Percentiles rank a stretch among this genome's conserved stretches.
phyloP scores from a whole-genome alignment of 495 filamentous ascomycete species.

The Lineolata rhizophorae region DNA sequence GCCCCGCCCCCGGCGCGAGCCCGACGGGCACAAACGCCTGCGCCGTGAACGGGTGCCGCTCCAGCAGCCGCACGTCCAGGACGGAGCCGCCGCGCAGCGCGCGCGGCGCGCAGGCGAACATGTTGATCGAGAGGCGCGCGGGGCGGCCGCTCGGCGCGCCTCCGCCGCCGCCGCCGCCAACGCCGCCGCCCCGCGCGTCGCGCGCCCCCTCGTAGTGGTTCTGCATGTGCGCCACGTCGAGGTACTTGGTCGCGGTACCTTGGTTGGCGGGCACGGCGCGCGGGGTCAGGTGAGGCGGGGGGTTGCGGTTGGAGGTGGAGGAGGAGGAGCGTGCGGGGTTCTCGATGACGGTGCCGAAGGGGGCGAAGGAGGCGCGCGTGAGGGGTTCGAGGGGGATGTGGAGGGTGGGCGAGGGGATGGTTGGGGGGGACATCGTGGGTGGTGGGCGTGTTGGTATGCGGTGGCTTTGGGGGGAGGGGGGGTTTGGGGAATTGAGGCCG shows the following conservation, averaged over 20 bases:
- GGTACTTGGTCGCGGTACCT: constrained; percentile 68
- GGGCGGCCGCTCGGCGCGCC: constrained; percentile 30
- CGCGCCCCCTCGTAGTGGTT: constrained; percentile 40
- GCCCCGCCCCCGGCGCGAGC: constrained; percentile 17
- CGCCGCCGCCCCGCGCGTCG: too few species aligned
- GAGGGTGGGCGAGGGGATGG: constrained; percentile 1
- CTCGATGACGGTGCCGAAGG: constrained; percentile 65
- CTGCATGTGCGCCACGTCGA: constrained; percentile 44
- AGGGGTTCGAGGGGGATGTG: constrained; percentile 28
- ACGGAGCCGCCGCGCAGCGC: constrained; percentile 15
- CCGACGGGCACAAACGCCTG: constrained; percentile 80
- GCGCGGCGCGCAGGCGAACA: constrained; percentile 75
- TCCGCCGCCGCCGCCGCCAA: too few species aligned
- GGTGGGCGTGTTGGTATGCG: too few species aligned
- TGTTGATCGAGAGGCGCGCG: constrained; percentile 47
- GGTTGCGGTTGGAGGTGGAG: constrained; percentile 23
- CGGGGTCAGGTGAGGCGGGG: constrained; percentile 9
- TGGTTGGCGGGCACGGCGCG: constrained; percentile 47
- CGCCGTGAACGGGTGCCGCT: constrained; percentile 82
- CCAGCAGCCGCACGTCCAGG: constrained; percentile 56
- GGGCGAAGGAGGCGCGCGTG: constrained; percentile 40
- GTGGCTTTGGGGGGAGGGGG: too few species aligned
- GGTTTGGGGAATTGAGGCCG: too few species aligned
- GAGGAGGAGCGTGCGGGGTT: constrained; percentile 35
- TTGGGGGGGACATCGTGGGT: too few species aligned